Evolutionary conservation across 352 stramenopile species (phyloP), one percentile per base, ranked within the genome.

Genomic region (Plasmopara viticola): DNA sequence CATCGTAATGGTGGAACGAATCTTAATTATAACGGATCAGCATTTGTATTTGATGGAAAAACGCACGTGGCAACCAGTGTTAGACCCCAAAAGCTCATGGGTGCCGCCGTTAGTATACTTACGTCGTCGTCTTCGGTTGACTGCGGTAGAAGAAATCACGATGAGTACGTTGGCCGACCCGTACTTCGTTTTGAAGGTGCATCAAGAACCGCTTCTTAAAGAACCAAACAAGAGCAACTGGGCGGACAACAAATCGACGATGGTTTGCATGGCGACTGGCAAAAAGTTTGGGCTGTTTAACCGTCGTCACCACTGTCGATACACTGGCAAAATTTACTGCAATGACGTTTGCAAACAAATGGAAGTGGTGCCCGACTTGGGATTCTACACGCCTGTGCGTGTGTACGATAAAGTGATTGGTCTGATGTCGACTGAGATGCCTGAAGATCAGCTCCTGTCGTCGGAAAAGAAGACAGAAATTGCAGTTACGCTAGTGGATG

Each of bases 391-490:
- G 0, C 81, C 84, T 5, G 75, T 87, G 39, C 82, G 84, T 4
- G 82, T 93, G 34, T 86, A 80, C 46, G 82, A 94, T 34, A 79
- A 79, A 14, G 62, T 82, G 0, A 80, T 94, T 43, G 84, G 84
- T 0, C 71, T 80, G 15, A 91, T 94, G 54, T 93, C 76, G 9
- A 93, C 82, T 0, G 84, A 94, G 44, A 78, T 91, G 62, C 60
- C 64, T 14, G 84, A 94, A 63, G 84, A 94, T 31, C 80, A 92
- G 47, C 64, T 91, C 13, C 66, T 92, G 6, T 25, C 70, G 18
- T 90, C 74, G 0, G 84, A 94, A 56, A 94, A 94, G 63, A 94
- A 94, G 53, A 92, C 84, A 0, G 84, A 94, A 56, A 89, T 94
- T 25, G 80, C 73, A 5, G 83, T 92, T 34, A 86, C 80, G n/a